These are phyloP conservation scores for Sordariomycetes sp. DNA, from an alignment of 2,329 filamentous ascomycete genomes.

Conservation along the genomic window DNA sequence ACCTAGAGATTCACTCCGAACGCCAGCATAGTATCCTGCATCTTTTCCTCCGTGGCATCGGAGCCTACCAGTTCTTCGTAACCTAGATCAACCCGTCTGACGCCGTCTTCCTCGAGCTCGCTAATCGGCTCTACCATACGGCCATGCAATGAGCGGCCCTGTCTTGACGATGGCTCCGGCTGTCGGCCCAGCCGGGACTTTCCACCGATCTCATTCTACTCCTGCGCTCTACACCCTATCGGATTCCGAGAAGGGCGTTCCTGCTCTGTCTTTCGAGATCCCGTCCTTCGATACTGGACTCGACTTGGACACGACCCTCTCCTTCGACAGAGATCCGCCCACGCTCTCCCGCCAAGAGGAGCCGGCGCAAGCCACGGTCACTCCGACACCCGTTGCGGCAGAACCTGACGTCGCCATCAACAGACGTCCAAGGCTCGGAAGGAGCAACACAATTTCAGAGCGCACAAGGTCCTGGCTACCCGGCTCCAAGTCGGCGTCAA, in stretches of 20 bases:
- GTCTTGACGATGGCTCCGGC: constrained; percentile 24
- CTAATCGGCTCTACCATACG: constrained; percentile 7
- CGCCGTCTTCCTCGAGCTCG: constrained; percentile 8
- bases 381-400: background rate
- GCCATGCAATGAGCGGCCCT: constrained; percentile 22
- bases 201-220: constrained; percentile 20
- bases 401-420: background rate
- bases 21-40: background rate
- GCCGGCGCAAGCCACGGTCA: background rate
- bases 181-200: constrained; percentile 16
- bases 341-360: background rate
- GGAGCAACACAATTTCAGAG: constrained; percentile 32
- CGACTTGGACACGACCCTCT: constrained; percentile 32
- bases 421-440: constrained; percentile 15
- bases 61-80: background rate
- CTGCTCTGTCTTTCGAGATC: constrained; percentile 30
- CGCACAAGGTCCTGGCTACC: constrained; percentile 39
- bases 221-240: constrained; percentile 12
- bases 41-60: background rate
- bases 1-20: background rate
- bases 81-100: background rate
- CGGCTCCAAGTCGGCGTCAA: constrained; percentile 25
- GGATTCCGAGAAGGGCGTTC: constrained; percentile 11
- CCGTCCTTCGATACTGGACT: constrained; percentile 37
- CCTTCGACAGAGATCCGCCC: constrained; percentile 14